These are phyloP conservation scores for Podaxis carcinomalis DNA, from an alignment of 768 basidiomycete species.

Conservation along the genomic window DNA sequence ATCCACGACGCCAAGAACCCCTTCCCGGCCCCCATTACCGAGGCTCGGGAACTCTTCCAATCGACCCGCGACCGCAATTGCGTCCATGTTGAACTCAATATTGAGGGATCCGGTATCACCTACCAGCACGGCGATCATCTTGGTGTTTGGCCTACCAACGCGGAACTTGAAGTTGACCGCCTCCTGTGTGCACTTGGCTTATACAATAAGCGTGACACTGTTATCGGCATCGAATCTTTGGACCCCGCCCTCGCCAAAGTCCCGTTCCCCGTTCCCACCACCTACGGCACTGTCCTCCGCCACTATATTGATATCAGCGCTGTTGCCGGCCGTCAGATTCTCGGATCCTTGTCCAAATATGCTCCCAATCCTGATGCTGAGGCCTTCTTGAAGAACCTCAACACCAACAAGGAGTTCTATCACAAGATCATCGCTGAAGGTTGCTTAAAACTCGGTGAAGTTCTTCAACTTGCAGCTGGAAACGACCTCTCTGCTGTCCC, in stretches of 20 bases:
- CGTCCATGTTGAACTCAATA: slow-evolving; percentile 90
- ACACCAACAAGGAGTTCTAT: slow-evolving; percentile 86
- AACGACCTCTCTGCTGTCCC: slow-evolving; percentile 58
- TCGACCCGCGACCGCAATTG: slow-evolving; percentile 78
- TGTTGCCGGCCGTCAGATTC: slow-evolving; percentile 89
- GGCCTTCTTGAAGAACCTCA: slow-evolving; percentile 68
- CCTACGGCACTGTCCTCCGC: slow-evolving; percentile 87
- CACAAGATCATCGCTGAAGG: slow-evolving; percentile 69
- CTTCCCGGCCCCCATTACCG: slow-evolving; percentile 76
- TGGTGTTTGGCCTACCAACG: slow-evolving; percentile 95
- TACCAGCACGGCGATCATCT: slow-evolving; percentile 99
- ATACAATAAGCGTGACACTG: slow-evolving; percentile 70
- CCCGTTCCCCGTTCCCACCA: slow-evolving; percentile 97
- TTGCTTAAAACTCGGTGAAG: slow-evolving; percentile 89
- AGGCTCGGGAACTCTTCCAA: slow-evolving; percentile 81
- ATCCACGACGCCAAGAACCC: slow-evolving; percentile 99
- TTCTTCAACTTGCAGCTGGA: slow-evolving; percentile 86
- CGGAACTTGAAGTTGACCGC: slow-evolving; percentile 87
- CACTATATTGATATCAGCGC: slow-evolving; percentile 98
- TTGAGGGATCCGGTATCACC: slow-evolving; percentile 93
- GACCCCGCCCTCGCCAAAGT: slow-evolving; percentile 98
- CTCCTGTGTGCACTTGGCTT: slow-evolving; percentile 85
- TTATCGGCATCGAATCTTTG: slow-evolving; percentile 93
- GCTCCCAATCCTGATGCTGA: slow-evolving; percentile 81
- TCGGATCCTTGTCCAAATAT: slow-evolving; percentile 82